Base-by-base conservation (phyloP, 2,329 filamentous ascomycete species). In the Trichoderma polysporum region DNA sequence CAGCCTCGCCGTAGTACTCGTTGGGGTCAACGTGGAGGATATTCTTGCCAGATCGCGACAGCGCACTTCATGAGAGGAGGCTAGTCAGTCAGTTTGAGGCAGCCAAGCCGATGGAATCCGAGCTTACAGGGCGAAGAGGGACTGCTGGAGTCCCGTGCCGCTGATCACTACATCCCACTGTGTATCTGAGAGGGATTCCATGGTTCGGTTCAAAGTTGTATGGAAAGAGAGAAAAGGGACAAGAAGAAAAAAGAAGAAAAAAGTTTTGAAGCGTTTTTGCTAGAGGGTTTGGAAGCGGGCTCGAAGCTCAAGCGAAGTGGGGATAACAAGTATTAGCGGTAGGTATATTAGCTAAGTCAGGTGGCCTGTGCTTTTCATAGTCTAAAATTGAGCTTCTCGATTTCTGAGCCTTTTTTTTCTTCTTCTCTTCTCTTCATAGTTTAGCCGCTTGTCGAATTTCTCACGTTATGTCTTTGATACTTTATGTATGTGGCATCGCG, bases 11-110 rank as follows among this genome's bases (percentile, higher is more conserved):
- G 80, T 98, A 98, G 79, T 92, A 97, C 69, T 89, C 85, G 80
- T 97, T 94, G 70, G 87, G 86, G 76, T 98, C 94, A 76, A 97
- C 83, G 77, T 98, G 94, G 68, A 98, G 86, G 71, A 97, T 87
- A 74, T 92, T 95, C 84, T 97, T 97, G 76, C 89, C 90, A 69
- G 93, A 97, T 75, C 94, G 90, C 72, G 94, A 98, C 73, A 98
- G 86, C 74, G 94, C 91, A 85, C 94, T 98, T 85, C 77, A 81
- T 68, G 70, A 70, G 67, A 74, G 68, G 67, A 72, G 70, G 66
- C 70, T 73, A 70, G 74, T 76, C 74, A 76, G 76, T 74, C 74
- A 75, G 73, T 73, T 70, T 74, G 74, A 74, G 69, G 68, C 69
- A 68, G 68, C 73, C 73, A 70, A 69, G 72, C 74, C 68, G 75